phyloP scores from a whole-genome alignment of 208 protist genomes.

The Leishmania martiniquensis region DNA sequence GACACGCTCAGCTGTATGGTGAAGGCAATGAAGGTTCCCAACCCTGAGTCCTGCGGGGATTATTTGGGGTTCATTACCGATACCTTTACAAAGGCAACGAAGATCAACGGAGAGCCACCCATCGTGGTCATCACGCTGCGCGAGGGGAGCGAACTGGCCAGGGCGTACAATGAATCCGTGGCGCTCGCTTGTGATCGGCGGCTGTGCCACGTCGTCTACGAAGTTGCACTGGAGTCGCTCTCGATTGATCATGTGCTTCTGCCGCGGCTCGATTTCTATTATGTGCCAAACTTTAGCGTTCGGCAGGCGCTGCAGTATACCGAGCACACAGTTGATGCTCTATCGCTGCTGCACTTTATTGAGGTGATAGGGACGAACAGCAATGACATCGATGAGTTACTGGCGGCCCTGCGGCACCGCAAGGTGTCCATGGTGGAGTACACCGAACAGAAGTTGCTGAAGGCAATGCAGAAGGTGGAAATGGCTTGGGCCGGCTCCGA shows the following conservation, averaged over 20 bases:
- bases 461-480: constrained; percentile 77
- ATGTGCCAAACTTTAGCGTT: constrained; percentile 71
- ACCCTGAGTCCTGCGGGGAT: constrained; percentile 84
- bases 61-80: constrained; percentile 80
- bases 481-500: constrained; percentile 31
- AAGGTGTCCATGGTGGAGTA: constrained; percentile 54
- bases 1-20: constrained; percentile 70
- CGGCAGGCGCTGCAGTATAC: constrained; percentile 76
- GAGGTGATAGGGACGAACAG: constrained; percentile 84
- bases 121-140: constrained; percentile 81
- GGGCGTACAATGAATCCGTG: constrained; percentile 81
- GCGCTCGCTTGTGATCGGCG: constrained; percentile 71
- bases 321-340: constrained; percentile 73
- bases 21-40: constrained; percentile 77
- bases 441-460: constrained; percentile 68
- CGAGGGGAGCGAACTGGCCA: constrained; percentile 63
- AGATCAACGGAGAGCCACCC: constrained; percentile 73
- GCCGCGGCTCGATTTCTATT: constrained; percentile 78
- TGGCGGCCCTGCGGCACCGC: constrained; percentile 70
- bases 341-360: constrained; percentile 64
- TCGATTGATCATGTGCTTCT: constrained; percentile 59
- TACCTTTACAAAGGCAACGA: constrained; percentile 60
- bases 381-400: constrained; percentile 79
- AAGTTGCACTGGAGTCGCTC: constrained; percentile 74
- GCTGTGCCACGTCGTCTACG: constrained; percentile 80